Percentiles rank a stretch among this genome's conserved stretches.
Conservation (phyloP, 306 rosid genomes). For the Adenanthera pavonina region DNA sequence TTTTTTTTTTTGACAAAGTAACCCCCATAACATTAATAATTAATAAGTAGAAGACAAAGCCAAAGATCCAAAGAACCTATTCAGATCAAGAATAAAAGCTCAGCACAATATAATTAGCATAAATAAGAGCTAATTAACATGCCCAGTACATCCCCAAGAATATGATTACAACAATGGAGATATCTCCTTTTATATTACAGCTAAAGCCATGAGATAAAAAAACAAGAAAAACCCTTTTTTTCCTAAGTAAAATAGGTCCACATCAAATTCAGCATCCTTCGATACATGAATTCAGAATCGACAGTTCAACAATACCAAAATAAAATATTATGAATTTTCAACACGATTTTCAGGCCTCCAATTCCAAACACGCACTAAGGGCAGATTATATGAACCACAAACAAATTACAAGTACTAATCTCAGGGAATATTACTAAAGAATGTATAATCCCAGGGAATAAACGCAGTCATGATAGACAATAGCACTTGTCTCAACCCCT, state of each 20-base stretch:
- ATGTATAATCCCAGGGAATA: neutral
- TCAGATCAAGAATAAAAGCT: neutral
- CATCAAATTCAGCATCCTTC: neutral
- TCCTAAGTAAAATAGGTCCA: neutral
- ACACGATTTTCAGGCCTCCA: neutral
- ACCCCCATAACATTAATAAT: neutral
- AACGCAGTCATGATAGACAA: neutral
- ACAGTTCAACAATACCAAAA: neutral
- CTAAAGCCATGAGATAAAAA: slow-evolving; percentile 1
- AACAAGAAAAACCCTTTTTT: neutral
- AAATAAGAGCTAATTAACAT: neutral
- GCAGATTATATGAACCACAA: neutral
- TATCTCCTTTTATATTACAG: slow-evolving; percentile 6
- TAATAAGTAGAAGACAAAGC: neutral
- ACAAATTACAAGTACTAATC: neutral
- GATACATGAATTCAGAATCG: neutral
- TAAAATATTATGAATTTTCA: neutral
- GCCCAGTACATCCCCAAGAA: neutral
- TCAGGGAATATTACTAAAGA: too few species aligned
- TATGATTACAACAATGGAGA: slow-evolving; percentile 7
- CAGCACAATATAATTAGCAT: neutral
- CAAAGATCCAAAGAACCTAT: neutral
- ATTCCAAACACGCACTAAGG: neutral
- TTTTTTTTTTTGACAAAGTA: too few species aligned
- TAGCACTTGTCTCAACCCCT: too few species aligned